Base-by-base conservation (phyloP, 2,329 filamentous ascomycete genomes). In the Pseudovirgaria hyperparasitica region DNA sequence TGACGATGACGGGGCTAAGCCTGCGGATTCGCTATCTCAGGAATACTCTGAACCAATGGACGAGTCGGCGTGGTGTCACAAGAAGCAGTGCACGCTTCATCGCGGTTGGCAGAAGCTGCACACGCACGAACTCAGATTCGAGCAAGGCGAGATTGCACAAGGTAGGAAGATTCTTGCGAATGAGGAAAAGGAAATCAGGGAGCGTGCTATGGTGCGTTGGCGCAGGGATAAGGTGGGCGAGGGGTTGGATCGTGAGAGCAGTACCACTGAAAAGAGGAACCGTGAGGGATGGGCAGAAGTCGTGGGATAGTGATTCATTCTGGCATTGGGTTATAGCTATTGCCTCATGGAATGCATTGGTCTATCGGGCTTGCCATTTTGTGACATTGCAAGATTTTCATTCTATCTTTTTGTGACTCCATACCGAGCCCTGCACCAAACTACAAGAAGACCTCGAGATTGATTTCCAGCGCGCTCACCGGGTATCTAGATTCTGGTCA, bases 391-490 rank as follows among this genome's bases (percentile, higher is more conserved):
- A n/a, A n/a, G n/a, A n/a, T n/a, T n/a, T n/a, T n/a, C n/a, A n/a
- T n/a, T n/a, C n/a, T n/a, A n/a, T n/a, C n/a, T n/a, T n/a, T n/a
- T n/a, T n/a, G n/a, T n/a, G n/a, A n/a, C n/a, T n/a, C n/a, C n/a
- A n/a, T n/a, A n/a, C n/a, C n/a, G n/a, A n/a, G n/a, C n/a, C n/a
- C n/a, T n/a, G n/a, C n/a, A n/a, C n/a, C n/a, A n/a, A 16, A 15
- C 23, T 33, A 93, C 60, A 94, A 65, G 68, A 98, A 92, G 40
- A 81, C 72, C 59, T 96, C 87, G 17, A 96, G 71, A 57, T 96
- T 93, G 52, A 98, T 70, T 64, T 98, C 90, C 41, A 98, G 60
- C 22, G 82, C 85, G 60, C 85, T 94, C 43, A 92, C 85, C 22
- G 90, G 87, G 64, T 86, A 87, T 63, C 74, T 79, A 14, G 11